A percentile compares a stretch with the other conserved stretches of the same genome.
These are phyloP conservation scores for Penicillium diatomitis DNA, from an alignment of 495 filamentous ascomycete genomes.

Conservation along the genomic window DNA sequence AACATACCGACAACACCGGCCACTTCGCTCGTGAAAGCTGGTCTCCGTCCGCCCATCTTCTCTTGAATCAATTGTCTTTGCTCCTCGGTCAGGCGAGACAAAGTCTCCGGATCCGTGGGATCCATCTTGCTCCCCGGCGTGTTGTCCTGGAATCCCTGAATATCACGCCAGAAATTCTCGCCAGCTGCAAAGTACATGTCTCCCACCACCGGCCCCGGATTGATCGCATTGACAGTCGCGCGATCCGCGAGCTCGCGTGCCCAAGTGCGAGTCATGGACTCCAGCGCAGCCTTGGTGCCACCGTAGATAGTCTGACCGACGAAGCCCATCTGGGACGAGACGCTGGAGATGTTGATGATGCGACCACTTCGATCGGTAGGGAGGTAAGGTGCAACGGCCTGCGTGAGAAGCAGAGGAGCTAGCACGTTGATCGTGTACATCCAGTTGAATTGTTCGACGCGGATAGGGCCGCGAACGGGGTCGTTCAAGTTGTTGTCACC, in stretches of 20 bases:
- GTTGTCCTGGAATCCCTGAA: conserved; percentile 54
- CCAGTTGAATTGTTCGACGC: conserved; percentile 52
- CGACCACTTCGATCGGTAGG: conserved; percentile 67
- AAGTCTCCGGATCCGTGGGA: conserved; percentile 27
- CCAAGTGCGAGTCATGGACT: conserved; percentile 92
- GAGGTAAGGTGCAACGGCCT: conserved; percentile 60
- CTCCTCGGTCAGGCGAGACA: conserved; percentile 48
- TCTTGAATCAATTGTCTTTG: conserved; percentile 49
- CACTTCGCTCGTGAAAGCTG: conserved; percentile 66
- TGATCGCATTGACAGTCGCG: conserved; percentile 77
- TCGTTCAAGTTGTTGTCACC: conserved; percentile 51
- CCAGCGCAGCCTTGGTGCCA: conserved; percentile 81
- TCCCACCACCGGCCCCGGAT: conserved; percentile 78
- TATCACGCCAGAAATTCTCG: conserved; percentile 45
- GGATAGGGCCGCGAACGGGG: conserved; percentile 36
- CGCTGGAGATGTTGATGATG: conserved; percentile 69
- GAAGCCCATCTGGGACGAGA: conserved; percentile 62
- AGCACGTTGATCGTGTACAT: conserved; percentile 80
- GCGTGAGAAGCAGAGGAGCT: conserved; percentile 70
- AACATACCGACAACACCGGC: conserved; percentile 82
- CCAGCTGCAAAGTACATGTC: conserved; percentile 59
- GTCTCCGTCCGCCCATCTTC: conserved; percentile 55
- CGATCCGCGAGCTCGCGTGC: conserved; percentile 67
- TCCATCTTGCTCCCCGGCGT: conserved; percentile 53
- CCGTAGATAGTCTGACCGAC: conserved; percentile 68